phyloP scores from a whole-genome alignment of 306 rosid genomes.

The Cicer yamashitae region DNA sequence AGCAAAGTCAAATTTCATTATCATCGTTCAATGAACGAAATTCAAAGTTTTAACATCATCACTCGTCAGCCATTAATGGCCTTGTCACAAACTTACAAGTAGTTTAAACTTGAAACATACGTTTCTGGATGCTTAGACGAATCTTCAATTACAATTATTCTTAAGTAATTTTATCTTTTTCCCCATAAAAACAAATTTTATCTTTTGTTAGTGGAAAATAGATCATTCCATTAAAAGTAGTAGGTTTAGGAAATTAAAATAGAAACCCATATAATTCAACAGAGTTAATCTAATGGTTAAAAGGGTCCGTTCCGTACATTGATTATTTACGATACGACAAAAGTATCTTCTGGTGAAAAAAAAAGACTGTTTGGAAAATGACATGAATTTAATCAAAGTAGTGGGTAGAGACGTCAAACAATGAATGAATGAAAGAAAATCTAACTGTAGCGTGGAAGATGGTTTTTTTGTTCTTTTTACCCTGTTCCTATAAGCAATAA shows the following conservation, averaged over 20 bases:
- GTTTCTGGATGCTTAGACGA: conserved; percentile 2
- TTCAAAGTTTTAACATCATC: background rate
- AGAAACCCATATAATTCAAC: background rate
- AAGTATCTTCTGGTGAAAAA: background rate
- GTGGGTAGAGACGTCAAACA: conserved; percentile 1
- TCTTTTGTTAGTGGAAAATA: background rate
- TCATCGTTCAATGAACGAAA: background rate
- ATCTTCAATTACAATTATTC: background rate
- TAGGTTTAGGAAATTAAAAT: conserved; percentile 6
- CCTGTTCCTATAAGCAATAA: too few relatives aligned
- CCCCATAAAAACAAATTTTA: background rate
- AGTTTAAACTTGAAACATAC: conserved; percentile 11
- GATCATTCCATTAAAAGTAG: background rate
- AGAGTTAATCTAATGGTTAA: background rate
- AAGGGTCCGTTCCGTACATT: background rate
- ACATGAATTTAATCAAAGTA: background rate
- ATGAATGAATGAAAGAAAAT: background rate
- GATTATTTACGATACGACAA: background rate
- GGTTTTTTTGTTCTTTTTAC: too few relatives aligned
- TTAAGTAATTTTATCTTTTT: background rate
- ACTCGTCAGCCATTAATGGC: background rate
- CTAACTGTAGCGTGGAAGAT: too few relatives aligned
- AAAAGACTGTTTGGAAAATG: background rate
- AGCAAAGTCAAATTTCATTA: background rate
- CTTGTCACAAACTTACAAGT: background rate